These are phyloP conservation scores for Heterobasidion irregulare DNA, from an alignment of 1,284 basidiomycete species.

Conservation along the genomic window DNA sequence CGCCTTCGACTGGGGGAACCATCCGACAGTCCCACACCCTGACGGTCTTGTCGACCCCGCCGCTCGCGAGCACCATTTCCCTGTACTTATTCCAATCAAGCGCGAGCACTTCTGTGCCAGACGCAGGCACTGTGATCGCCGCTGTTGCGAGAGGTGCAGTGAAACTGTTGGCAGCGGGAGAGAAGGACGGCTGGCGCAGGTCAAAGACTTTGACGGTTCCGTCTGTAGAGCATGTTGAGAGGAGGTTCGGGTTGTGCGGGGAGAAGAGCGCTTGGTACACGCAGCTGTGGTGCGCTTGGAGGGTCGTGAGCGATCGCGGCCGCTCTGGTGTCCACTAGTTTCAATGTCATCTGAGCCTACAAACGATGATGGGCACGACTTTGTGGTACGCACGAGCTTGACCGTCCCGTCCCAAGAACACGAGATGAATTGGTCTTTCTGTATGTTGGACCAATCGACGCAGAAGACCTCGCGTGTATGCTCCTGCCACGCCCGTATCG, in stretches of 20 bases:
- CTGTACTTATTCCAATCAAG: constrained; percentile 94
- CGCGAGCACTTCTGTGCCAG: constrained; percentile 64
- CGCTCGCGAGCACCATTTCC: constrained; percentile 71
- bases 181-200: constrained; percentile 48
- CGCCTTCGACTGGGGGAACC: constrained; percentile 28
- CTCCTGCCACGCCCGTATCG: constrained; percentile 90
- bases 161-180: constrained; percentile 35
- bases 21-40: constrained; percentile 86
- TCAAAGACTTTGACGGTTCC: constrained; percentile 81
- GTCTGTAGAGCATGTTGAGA: constrained; percentile 83
- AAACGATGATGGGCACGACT: neutral
- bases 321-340: constrained; percentile 82
- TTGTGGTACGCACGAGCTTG: constrained; percentile 61
- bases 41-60: constrained; percentile 72
- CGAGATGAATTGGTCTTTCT: constrained; percentile 86
- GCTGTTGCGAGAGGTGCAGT: constrained; percentile 56
- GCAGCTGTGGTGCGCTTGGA: constrained; percentile 78
- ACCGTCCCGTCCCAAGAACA: constrained; percentile 90
- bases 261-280: constrained; percentile 90
- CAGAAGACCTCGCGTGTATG: constrained; percentile 90
- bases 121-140: constrained; percentile 63
- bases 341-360: neutral
- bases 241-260: constrained; percentile 76
- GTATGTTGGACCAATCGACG: constrained; percentile 96
- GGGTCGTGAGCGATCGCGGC: constrained; percentile 68